Evolutionary conservation across 1,284 basidiomycete species (phyloP).

Genomic region (Inonotus hispidus): DNA sequence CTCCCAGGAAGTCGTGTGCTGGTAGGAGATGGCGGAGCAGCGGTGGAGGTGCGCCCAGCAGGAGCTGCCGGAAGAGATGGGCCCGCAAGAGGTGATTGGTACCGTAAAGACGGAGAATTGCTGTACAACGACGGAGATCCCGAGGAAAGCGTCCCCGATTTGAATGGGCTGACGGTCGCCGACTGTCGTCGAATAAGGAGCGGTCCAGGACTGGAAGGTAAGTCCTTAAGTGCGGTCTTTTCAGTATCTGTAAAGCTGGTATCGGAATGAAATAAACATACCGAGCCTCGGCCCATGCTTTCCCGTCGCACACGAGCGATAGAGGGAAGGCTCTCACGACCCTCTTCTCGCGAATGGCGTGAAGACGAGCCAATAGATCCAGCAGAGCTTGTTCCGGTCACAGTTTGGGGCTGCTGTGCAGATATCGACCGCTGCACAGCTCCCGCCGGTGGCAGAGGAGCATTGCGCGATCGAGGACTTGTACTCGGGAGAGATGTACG

Average conservation of each 20-base stretch:
- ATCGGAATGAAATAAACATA: conserved; percentile 21
- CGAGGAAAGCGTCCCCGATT: conserved; percentile 59
- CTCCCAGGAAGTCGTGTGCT: background rate
- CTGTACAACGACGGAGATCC: conserved; percentile 42
- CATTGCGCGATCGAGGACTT: conserved; percentile 33
- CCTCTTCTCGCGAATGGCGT: conserved; percentile 35
- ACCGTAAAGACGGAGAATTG: conserved; percentile 10
- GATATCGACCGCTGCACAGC: conserved; percentile 13
- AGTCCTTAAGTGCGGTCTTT: conserved; percentile 21
- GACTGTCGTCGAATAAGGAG: conserved; percentile 50
- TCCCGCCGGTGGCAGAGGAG: conserved; percentile 31
- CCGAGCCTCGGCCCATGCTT: conserved; percentile 33
- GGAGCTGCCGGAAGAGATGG: conserved; percentile 13
- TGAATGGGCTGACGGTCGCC: conserved; percentile 58
- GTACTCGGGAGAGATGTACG: conserved; percentile 15
- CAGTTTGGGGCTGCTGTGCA: background rate
- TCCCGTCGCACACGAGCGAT: conserved; percentile 39
- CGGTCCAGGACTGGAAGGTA: conserved; percentile 37
- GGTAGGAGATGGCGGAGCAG: conserved; percentile 10
- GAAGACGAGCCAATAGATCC: conserved; percentile 32
- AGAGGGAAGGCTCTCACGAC: conserved; percentile 27
- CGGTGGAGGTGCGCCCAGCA: conserved; percentile 2
- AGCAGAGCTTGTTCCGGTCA: conserved; percentile 28
- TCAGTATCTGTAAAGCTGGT: background rate
- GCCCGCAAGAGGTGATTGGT: conserved; percentile 11